Evolutionary conservation across 768 basidiomycete species (phyloP).

Genomic region (Suillus sp.): DNA sequence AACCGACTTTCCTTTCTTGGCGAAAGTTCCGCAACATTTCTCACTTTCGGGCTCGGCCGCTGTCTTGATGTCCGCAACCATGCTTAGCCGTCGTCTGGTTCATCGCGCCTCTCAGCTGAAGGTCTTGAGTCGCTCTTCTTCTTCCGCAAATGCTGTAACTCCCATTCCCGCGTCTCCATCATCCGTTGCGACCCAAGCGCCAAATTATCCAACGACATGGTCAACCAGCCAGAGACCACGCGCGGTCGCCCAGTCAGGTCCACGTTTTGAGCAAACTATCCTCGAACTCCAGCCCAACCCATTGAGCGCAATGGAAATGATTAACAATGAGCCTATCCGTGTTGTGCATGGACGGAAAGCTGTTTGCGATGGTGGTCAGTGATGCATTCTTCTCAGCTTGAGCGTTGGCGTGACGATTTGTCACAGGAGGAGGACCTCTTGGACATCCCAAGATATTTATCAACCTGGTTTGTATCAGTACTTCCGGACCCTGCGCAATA

Average conservation of each 20-base stretch:
- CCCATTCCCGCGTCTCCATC: slow-evolving; percentile 25
- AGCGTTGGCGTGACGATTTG: slow-evolving; percentile 11
- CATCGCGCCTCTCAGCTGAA: slow-evolving; percentile 21
- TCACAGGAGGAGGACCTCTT: slow-evolving; percentile 84
- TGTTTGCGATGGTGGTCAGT: slow-evolving; percentile 93
- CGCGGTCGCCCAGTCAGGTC: slow-evolving; percentile 56
- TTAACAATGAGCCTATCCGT: slow-evolving; percentile 83
- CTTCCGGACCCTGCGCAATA: slow-evolving; percentile 2
- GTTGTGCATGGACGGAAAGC: slow-evolving; percentile 83
- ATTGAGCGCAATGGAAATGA: slow-evolving; percentile 87
- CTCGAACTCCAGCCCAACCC: slow-evolving; percentile 89
- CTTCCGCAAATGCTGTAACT: slow-evolving; percentile 15
- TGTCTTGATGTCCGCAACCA: slow-evolving; percentile 17
- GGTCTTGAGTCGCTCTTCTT: slow-evolving; percentile 23
- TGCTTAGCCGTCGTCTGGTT: slow-evolving; percentile 33
- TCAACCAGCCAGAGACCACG: slow-evolving; percentile 79
- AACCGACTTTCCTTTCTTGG: slow-evolving; percentile 20
- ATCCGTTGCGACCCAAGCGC: slow-evolving; percentile 63
- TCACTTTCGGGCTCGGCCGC: slow-evolving; percentile 10
- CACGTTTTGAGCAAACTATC: slow-evolving; percentile 91
- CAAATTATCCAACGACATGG: slow-evolving; percentile 85
- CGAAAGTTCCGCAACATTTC: slow-evolving; percentile 1
- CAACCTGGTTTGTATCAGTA: slow-evolving; percentile 70
- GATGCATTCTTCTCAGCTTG: slow-evolving; percentile 4
- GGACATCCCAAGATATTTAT: slow-evolving; percentile 98